Evolutionary conservation across 768 basidiomycete genomes (phyloP), one percentile per base, ranked within the genome.

Genomic region (Leccinum incarnatum): DNA sequence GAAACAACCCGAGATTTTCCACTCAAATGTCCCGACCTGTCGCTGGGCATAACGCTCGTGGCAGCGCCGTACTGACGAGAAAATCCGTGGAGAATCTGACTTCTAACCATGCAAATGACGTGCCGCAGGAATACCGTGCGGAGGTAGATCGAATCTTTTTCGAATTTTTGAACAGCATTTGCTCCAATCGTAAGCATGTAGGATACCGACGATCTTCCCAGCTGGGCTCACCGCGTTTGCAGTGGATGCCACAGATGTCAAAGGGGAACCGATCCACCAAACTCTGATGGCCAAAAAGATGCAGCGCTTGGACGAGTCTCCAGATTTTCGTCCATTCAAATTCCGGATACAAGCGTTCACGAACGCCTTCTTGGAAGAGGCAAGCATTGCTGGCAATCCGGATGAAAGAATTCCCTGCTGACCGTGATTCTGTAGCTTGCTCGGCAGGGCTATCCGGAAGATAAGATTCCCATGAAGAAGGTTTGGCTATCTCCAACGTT

Each of bases 221-320:
- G 45, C 29, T 64, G 56, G 17, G 65, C 60, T 67, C 49, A 67
- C 56, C 54, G 42, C 60, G 45, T 61, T 65, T 70, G 30, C 64
- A 98, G 95, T 98, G 75, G 93, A 97, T 58, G 89, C 91, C 4
- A 90, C 87, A 51, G 97, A 98, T 70, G 80, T 84, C 30, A 99
- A 99, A 73, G 96, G 96, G 53, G 96, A 99, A 72, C 88, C 91
- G 47, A 94, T 99, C 58, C 96, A 99, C 70, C 96, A 99, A 75
- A 93, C 93, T 36, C 81, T 98, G 67, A 99, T 99, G 96, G 90
- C 95, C 1, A 98, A 98, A 80, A 93, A 93, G 80, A 98, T 99
- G 96, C 91, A 94, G 66, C 87, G 93, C 54, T 79, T 98, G 56
- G 95, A 97, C 71, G 96, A 98, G 77, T 95, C 93, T 37, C 86